Percentiles rank a stretch among this genome's conserved stretches.
Conservation (phyloP, 441 rosid species). For the Populus tomentosa region DNA sequence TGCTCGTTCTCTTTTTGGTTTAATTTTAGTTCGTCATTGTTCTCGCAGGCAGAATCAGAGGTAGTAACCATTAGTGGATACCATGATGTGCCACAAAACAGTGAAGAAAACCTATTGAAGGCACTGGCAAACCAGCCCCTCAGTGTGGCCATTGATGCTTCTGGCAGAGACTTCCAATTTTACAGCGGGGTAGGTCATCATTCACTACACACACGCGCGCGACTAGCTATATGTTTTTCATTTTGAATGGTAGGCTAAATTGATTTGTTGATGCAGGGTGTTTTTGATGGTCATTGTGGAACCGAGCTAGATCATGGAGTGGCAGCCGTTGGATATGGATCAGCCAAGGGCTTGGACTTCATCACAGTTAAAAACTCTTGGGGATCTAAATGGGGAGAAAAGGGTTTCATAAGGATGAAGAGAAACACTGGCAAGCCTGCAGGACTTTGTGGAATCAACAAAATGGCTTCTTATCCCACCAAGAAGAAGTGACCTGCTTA, state of each 20-base stretch:
- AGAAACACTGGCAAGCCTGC: constrained; percentile 72
- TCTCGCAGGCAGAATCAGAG: constrained; percentile 48
- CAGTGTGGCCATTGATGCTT: constrained; percentile 93
- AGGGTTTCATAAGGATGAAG: constrained; percentile 83
- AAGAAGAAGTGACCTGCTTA: constrained; percentile 33
- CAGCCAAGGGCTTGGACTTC: constrained; percentile 63
- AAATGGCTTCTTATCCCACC: constrained; percentile 90
- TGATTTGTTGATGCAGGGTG: constrained; percentile 52
- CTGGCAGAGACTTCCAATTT: constrained; percentile 89
- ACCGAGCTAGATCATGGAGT: constrained; percentile 82
- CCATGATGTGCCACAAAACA: constrained; percentile 71
- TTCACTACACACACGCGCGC: not conserved
- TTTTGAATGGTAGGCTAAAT: not conserved
- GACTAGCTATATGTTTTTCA: not conserved
- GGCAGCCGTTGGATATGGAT: constrained; percentile 89
- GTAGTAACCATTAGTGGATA: constrained; percentile 73
- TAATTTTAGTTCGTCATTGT: not conserved
- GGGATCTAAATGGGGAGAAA: constrained; percentile 94
- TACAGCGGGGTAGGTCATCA: constrained; percentile 67
- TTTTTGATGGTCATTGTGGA: constrained; percentile 79
- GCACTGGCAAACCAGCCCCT: constrained; percentile 88
- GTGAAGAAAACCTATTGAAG: constrained; percentile 62
- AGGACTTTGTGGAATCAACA: constrained; percentile 87
- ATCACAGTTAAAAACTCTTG: constrained; percentile 86
- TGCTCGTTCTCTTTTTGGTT: too few relatives aligned